phyloP scores from a whole-genome alignment of 2,329 filamentous ascomycete genomes.

The Ophiostoma triangulosporum region DNA sequence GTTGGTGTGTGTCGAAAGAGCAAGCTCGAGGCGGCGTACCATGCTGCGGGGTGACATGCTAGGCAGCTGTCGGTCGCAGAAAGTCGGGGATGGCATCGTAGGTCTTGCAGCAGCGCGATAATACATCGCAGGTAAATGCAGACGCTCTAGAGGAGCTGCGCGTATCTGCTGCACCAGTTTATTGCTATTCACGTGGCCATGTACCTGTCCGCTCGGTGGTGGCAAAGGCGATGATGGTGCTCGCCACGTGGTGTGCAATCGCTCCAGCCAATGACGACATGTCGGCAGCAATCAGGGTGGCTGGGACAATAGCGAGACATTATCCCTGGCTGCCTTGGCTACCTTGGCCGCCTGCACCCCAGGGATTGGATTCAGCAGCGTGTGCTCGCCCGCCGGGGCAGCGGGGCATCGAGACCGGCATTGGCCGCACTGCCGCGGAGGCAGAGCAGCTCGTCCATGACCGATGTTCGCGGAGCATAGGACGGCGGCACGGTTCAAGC shows the following conservation, averaged over 20 bases:
- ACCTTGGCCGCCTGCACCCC: no score
- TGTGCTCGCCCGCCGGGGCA: slow-evolving; percentile 5
- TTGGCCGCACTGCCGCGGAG: not conserved
- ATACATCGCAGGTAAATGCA: slow-evolving; percentile 10
- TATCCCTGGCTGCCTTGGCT: not conserved
- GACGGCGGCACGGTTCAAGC: slow-evolving; percentile 7
- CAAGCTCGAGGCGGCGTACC: no score
- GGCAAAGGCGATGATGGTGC: slow-evolving; percentile 1
- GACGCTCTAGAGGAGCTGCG: slow-evolving; percentile 4
- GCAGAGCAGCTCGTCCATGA: slow-evolving; percentile 6
- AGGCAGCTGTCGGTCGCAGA: slow-evolving; percentile 4
- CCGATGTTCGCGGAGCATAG: slow-evolving; percentile 5
- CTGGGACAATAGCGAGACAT: not conserved
- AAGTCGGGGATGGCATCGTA: slow-evolving; percentile 11
- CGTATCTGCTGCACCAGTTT: not conserved
- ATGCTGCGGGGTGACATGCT: slow-evolving; percentile 8
- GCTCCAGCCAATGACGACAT: not conserved
- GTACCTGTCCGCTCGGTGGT: slow-evolving; percentile 5
- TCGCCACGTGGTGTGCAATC: slow-evolving; percentile 4
- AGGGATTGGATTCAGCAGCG: slow-evolving; percentile 10
- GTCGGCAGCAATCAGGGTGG: not conserved
- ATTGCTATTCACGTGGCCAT: not conserved
- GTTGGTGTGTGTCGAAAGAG: not conserved
- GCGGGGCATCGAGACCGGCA: not conserved
- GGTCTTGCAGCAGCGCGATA: slow-evolving; percentile 3